Evolutionary conservation across 2,329 filamentous ascomycete genomes (phyloP).

Genomic region (Penicillium olsonii): DNA sequence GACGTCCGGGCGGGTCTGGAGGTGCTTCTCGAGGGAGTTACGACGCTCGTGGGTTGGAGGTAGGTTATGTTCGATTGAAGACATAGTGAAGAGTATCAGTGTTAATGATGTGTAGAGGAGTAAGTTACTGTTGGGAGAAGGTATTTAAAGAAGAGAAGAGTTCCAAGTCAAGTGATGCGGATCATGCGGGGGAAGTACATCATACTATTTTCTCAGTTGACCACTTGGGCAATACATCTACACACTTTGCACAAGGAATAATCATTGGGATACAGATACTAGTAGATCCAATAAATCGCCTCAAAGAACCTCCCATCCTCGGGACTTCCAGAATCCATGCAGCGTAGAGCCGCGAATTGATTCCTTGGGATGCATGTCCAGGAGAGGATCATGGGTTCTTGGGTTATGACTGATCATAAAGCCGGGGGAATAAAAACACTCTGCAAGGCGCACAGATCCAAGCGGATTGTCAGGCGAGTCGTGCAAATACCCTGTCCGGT

Average conservation of each 20-base stretch:
- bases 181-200: slow-evolving; percentile 23
- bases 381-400: slow-evolving; percentile 10
- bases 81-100: slow-evolving; percentile 15
- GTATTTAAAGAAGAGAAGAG: not conserved
- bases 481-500: slow-evolving; percentile 20
- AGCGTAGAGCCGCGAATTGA: slow-evolving; percentile 17
- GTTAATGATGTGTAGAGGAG: not conserved
- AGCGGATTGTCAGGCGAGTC: slow-evolving; percentile 10
- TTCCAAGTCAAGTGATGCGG: slow-evolving; percentile 21
- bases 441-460: slow-evolving; percentile 13
- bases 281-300: slow-evolving; percentile 4
- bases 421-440: slow-evolving; percentile 15
- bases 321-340: slow-evolving; percentile 8
- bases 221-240: not conserved
- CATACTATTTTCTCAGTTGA: not conserved
- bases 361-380: slow-evolving; percentile 15
- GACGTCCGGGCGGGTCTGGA: slow-evolving; percentile 67
- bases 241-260: not conserved
- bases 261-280: not conserved
- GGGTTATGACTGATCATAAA: slow-evolving; percentile 9
- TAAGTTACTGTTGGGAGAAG: not conserved
- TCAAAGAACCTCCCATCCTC: slow-evolving; percentile 1
- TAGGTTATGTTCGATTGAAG: slow-evolving; percentile 55
- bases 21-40: slow-evolving; percentile 72
- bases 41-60: slow-evolving; percentile 59